Conservation (phyloP, 441 rosid species). For the Hura crepitans region DNA sequence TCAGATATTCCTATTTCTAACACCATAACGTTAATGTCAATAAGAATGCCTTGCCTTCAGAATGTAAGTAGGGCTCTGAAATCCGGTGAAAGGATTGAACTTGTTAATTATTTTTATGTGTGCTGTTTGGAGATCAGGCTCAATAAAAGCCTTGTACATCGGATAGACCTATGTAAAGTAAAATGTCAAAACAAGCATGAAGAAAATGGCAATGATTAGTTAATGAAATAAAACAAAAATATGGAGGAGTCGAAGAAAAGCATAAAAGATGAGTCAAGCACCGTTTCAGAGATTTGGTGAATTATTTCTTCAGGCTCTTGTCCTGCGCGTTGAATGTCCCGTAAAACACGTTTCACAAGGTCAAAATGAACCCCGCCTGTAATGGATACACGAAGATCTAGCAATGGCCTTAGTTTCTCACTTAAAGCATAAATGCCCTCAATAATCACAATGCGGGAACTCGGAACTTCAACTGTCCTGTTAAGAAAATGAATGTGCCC, state of each 20-base stretch:
- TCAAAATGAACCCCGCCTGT: conserved; percentile 97
- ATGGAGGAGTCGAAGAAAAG: conserved; percentile 16
- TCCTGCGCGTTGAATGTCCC: conserved; percentile 95
- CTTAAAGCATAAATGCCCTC: conserved; percentile 95
- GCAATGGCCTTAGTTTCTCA: conserved; percentile 76
- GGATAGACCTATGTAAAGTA: conserved; percentile 66
- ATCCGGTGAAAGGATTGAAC: conserved; percentile 93
- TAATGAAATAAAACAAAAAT: conserved; percentile 20
- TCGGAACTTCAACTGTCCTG: conserved; percentile 88
- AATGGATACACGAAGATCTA: conserved; percentile 96
- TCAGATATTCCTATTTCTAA: not conserved
- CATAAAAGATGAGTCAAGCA: conserved; percentile 31
- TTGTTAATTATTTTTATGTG: conserved; percentile 89
- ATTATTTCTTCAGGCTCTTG: conserved; percentile 98
- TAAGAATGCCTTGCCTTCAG: conserved; percentile 52
- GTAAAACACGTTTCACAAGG: conserved; percentile 91
- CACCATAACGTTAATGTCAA: conserved; percentile 11
- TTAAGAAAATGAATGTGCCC: conserved; percentile 23
- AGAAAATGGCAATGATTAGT: conserved; percentile 7
- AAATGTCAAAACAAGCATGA: not conserved
- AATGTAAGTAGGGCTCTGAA: conserved; percentile 90
- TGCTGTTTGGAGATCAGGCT: conserved; percentile 94
- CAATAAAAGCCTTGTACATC: conserved; percentile 97
- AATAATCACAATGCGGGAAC: conserved; percentile 82
- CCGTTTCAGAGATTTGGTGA: conserved; percentile 98